Base-by-base conservation (phyloP, 2,329 filamentous ascomycete species). In the Fusarium paranaense region DNA sequence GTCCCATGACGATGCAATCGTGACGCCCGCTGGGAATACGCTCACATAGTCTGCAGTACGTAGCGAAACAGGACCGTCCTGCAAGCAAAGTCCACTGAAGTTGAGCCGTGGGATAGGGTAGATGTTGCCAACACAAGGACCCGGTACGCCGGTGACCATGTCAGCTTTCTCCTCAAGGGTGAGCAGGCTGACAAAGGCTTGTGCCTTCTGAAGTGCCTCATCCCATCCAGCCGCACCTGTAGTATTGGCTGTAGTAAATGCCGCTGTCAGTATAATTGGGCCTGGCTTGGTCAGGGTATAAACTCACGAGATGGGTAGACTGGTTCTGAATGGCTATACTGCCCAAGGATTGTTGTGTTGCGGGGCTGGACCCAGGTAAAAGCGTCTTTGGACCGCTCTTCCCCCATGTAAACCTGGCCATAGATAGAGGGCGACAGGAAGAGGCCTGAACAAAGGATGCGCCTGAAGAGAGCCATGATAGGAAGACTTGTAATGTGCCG, bases 101-200 rank as follows among this genome's bases (percentile, higher is more conserved):
- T 68, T 66, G 7, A 74, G 59, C 1, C 71, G 64, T 4, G 57
- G 62, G 20, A 73, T 67, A 33, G 71, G 71, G 6, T 63, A 61
- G 54, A 73, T 69, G 52, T 73, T 73, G 25, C 67, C 67, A 16
- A 63, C 38, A 22, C 76, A 78, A 10, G 76, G 73, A 16, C 76
- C 76, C 11, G 75, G 67, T 38, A 74, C 62, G 2, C 78, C 78
- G 25, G 78, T 78, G 35, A 75, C 74, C 66, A 76, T 72, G 22
- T 64, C 40, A 6, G 65, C 61, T 54, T 76, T 76, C 52, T 76
- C 74, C 37, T 74, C 71, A 1, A 72, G 35, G 10, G 73, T 76
- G n/a, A 76, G 35, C 54, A 73, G 33, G 11, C 40, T 37, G 14
- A 78, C 70, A 52, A 74, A 72, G 45, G 33, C 32, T 35, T 54